phyloP scores from a whole-genome alignment of 169 alveolate genomes.

The Eimeria brunetti region DNA sequence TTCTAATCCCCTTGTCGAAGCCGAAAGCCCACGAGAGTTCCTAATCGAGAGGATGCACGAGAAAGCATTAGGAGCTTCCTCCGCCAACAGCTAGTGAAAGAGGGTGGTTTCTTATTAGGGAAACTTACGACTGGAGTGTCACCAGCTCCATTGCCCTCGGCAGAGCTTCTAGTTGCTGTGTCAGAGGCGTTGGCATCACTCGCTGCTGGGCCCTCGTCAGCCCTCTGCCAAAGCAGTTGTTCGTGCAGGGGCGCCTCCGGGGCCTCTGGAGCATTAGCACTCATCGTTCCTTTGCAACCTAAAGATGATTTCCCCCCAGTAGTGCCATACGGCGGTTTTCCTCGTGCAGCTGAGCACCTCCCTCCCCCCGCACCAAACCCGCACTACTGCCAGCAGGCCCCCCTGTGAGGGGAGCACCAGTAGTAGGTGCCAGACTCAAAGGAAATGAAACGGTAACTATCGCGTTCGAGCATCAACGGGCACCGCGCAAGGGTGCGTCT shows the following conservation, averaged over 20 bases:
- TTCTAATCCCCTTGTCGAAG: constrained; percentile 66
- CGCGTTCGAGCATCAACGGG: neutral
- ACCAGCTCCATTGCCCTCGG: neutral
- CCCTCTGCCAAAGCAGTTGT: neutral
- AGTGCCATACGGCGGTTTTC: neutral
- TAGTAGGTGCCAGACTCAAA: too few relatives aligned
- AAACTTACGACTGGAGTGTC: constrained; percentile 25
- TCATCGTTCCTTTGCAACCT: neutral
- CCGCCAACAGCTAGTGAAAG: neutral
- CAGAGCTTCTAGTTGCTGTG: neutral
- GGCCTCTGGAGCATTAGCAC: neutral
- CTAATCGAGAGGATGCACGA: constrained; percentile 4
- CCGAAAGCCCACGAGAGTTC: constrained; percentile 75
- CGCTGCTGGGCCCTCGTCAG: neutral
- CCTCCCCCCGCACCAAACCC: neutral
- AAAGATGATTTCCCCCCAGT: neutral
- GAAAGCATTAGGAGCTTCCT: neutral
- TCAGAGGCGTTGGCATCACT: neutral
- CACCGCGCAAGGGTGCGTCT: neutral
- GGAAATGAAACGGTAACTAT: neutral
- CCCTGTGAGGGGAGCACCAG: neutral
- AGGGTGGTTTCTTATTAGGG: neutral
- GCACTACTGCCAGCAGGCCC: neutral
- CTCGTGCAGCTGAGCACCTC: neutral
- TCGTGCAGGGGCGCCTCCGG: neutral